A percentile compares a stretch with the other conserved stretches of the same genome.
Conservation (phyloP, 2,329 filamentous ascomycete species). For the Ascocoryne sarcoides region DNA sequence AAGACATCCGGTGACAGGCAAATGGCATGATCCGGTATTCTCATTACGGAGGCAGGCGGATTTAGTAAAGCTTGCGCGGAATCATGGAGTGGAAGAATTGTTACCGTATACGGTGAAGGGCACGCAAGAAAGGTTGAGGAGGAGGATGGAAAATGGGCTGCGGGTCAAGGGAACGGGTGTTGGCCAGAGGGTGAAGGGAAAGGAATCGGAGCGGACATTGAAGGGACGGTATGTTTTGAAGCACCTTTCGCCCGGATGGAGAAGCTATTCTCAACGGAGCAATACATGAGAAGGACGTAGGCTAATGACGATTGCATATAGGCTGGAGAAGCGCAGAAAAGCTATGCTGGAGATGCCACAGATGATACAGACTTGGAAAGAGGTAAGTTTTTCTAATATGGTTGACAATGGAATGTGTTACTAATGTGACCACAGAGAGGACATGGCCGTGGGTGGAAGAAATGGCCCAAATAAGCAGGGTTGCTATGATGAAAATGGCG, state of each 20-base stretch:
- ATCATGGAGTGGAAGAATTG: constrained; percentile 72
- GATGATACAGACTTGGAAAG: constrained; percentile 88
- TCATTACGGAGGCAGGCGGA: constrained; percentile 84
- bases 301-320: constrained; percentile 28
- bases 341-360: constrained; percentile 94
- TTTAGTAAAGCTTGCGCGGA: constrained; percentile 73
- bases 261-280: constrained; percentile 25
- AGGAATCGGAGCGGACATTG: constrained; percentile 82
- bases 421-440: constrained; percentile 44
- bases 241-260: neutral
- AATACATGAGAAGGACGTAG: constrained; percentile 1
- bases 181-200: constrained; percentile 90
- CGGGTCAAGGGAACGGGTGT: constrained; percentile 88
- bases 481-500: neutral
- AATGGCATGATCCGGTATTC: constrained; percentile 76
- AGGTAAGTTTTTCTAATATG: constrained; percentile 45
- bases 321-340: constrained; percentile 78
- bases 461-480: constrained; percentile 52
- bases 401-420: constrained; percentile 25
- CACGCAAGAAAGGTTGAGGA: constrained; percentile 59
- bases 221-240: constrained; percentile 52
- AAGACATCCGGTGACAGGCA: constrained; percentile 69
- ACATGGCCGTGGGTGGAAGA: constrained; percentile 66
- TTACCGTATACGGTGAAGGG: constrained; percentile 71
- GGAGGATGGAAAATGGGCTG: constrained; percentile 69